Evolutionary conservation across 129 eudicot genomes (phyloP), one percentile per base, ranked within the genome.

Genomic region (Gnaphalium uliginosum): DNA sequence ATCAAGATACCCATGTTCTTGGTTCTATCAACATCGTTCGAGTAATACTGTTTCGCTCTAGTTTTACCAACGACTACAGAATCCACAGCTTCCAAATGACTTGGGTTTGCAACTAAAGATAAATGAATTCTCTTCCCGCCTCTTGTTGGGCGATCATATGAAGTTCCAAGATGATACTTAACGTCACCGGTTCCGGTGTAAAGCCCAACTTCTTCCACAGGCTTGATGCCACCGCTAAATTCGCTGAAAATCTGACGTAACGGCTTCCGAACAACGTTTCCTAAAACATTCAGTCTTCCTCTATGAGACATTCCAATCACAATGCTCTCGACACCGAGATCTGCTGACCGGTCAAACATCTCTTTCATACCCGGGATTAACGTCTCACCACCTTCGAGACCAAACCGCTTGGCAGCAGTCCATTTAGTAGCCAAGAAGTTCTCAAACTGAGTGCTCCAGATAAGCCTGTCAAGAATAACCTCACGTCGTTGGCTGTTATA

Each of bases 361-460:
- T 93, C 98, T 79, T 93, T 93, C 98, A 93, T 90, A 14, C 98
- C 98, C 53, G 98, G 98, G 77, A 93, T 93, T 81, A 93, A 85
- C 10, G 96, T 90, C 83, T 93, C 98, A 76, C 96, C 88, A 21
- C 98, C 96, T 82, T 93, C 98, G 7, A 93, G 96, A 66, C 98
- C 98, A 50, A 93, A 93, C 64, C 98, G 84, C 56, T 92, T 92
- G 35, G 98, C 98, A 64, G 98, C 90, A 22, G 93, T 88, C 96
- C 98, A 93, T 78, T 93, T 93, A 24, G 98, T 91, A 1, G 98
- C 98, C 76, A 93, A 88, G 81, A 93, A 90, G 82, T 88, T 93
- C 73, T 93, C 98, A 72, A 93, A 93, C 71, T 93, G 96, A 24
- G 96, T 81, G 56, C 98, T 93, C 98, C 98, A 93, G 15, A 90